Conservation (phyloP, 2,329 filamentous ascomycete genomes). For the Hymenoscyphus occultus region DNA sequence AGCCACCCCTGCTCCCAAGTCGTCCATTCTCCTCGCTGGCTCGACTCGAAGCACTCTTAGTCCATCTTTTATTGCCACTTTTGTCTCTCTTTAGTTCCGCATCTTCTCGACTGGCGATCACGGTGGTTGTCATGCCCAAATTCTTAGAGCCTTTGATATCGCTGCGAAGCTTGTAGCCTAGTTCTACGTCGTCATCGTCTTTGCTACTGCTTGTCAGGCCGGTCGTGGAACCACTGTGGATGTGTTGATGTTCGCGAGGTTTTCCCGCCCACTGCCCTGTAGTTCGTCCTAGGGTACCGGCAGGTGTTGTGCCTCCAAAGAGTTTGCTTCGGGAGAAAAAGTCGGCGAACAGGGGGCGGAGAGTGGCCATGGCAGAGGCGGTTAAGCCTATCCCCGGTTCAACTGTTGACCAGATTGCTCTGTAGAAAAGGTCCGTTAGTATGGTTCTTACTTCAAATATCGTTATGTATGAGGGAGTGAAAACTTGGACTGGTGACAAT, state of each 20-base stretch:
- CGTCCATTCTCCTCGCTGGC: not conserved
- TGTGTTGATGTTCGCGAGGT: not conserved
- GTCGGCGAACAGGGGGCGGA: conserved; percentile 25
- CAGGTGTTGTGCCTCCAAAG: not conserved
- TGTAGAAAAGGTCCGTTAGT: not conserved
- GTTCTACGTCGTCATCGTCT: not conserved
- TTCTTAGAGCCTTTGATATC: not conserved
- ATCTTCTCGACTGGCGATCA: not conserved
- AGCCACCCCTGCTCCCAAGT: not conserved
- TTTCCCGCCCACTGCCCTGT: not conserved
- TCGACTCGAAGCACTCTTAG: not conserved
- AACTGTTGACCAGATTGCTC: conserved; percentile 30
- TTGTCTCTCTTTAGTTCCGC: not conserved
- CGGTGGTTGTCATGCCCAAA: not conserved
- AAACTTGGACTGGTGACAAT: too few species aligned
- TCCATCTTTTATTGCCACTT: not conserved
- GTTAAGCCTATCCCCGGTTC: conserved; percentile 29
- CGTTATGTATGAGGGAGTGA: not conserved
- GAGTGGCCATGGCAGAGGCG: conserved; percentile 25
- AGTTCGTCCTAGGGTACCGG: not conserved
- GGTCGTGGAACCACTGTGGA: not conserved
- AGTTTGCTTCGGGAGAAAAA: conserved; percentile 8
- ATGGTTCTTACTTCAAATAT: not conserved
- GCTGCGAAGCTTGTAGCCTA: not conserved
- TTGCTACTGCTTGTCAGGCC: not conserved